phyloP scores from a whole-genome alignment of 1,139 yeast species.

The Candida tetrigidarum region DNA sequence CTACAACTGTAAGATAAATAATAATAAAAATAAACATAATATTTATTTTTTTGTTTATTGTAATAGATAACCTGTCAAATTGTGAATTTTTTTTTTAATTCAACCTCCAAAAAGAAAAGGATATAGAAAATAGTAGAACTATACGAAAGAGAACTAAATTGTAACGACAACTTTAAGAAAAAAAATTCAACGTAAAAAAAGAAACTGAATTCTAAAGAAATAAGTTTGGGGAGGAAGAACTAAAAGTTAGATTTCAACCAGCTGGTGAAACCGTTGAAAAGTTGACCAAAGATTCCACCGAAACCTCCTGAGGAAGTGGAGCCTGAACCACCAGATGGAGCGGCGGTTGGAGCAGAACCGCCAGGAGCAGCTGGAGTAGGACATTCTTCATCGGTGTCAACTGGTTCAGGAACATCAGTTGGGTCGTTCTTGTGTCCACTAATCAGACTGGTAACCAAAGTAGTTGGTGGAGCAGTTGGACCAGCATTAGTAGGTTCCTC shows the following conservation, averaged over 20 bases:
- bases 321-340: background rate
- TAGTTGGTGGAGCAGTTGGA: conserved; percentile 2
- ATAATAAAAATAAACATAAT: too few relatives aligned
- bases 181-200: background rate
- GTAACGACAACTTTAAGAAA: background rate
- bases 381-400: conserved; percentile 3
- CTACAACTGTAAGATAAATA: too few relatives aligned
- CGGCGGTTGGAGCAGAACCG: background rate
- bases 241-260: too few relatives aligned
- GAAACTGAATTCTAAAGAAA: background rate
- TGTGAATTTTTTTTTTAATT: too few relatives aligned
- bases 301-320: background rate
- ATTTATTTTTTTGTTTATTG: too few relatives aligned
- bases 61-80: too few relatives aligned
- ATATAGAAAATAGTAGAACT: too few relatives aligned
- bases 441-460: conserved; percentile 1
- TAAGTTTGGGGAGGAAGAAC: too few relatives aligned
- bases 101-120: too few relatives aligned
- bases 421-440: background rate
- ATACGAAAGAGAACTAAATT: too few relatives aligned
- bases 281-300: background rate
- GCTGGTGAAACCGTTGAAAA: background rate
- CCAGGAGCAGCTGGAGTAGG: background rate
- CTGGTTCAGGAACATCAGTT: background rate
- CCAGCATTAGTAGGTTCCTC: background rate